Base-by-base conservation (phyloP, 2,329 filamentous ascomycete genomes). In the Davidsoniella virescens region DNA sequence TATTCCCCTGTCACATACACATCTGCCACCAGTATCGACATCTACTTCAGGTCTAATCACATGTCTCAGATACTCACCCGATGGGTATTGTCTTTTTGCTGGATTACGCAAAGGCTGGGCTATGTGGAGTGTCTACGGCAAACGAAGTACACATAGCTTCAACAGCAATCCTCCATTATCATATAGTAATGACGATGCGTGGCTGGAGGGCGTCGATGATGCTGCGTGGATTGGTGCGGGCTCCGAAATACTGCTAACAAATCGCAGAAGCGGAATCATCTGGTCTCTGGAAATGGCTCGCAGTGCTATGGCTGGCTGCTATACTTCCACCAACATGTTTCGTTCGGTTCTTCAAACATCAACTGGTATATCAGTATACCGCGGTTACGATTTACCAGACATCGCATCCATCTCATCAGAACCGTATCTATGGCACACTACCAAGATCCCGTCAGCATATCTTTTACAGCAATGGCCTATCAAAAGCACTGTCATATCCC, bases 71-170 rank as follows among this genome's bases (percentile, higher is more conserved):
- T 98, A 94, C 67, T 95, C 92, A 1, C 87, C 90, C 0, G 92
- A 98, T 63, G 92, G 92, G 16, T 95, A 96, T 63, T 94, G 88
- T 62, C 73, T 98, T 7, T 95, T 98, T 64, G 87, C 84, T 41
- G 92, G 90, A 1, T 96, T 90, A 60, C 82, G 92, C 59, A 80
- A 82, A 52, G 93, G 92, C 0, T 98, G 92, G 92, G 83, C 85
- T 4, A 90, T 81, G 44, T 98, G 90, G 90, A 96, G 90, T 62
- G 92, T 96, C 37, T 98, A 94, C 64, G 92, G 92, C 33, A 95
- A 94, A 63, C 75, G 82, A 2, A 82, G 87, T 12, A 87, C 83
- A 50, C 86, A 79, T 57, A 94, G 86, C 60, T 96, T 96, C 62
- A 72, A 74, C 5, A 72, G 76, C 10, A 84, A 94, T 58, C 68